These are phyloP conservation scores for Exutisphaerella laricina DNA, from an alignment of 2,329 filamentous ascomycete species.

Conservation along the genomic window DNA sequence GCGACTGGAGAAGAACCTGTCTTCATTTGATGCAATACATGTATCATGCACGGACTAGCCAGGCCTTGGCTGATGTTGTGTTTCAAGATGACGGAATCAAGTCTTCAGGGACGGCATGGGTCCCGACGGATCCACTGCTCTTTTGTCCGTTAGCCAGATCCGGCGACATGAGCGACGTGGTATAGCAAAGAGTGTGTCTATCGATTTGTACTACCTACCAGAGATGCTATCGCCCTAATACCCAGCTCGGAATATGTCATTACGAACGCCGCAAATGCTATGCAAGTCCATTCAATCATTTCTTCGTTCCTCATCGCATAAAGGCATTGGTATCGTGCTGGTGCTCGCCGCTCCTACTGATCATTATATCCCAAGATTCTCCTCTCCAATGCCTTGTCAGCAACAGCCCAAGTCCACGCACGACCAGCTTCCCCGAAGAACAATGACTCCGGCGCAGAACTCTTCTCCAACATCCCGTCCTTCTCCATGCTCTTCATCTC, in stretches of 20 bases:
- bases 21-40: too few species aligned
- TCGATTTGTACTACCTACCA: neutral
- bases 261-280: constrained; percentile 1
- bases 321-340: too few species aligned
- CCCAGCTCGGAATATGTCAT: neutral
- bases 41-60: too few species aligned
- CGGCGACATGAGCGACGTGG: too few species aligned
- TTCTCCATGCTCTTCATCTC: constrained; percentile 51
- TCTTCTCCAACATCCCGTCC: constrained; percentile 49
- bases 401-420: constrained; percentile 42
- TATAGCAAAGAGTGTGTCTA: neutral
- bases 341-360: constrained; percentile 33
- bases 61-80: too few species aligned
- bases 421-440: constrained; percentile 42
- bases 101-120: too few species aligned
- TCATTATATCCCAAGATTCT: constrained; percentile 48
- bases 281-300: constrained; percentile 3
- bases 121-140: too few species aligned
- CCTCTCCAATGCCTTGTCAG: constrained; percentile 42
- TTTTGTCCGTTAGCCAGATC: too few species aligned
- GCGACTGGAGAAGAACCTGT: too few species aligned
- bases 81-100: too few species aligned
- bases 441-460: constrained; percentile 45
- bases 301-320: neutral
- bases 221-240: neutral